Evolutionary conservation across 2,329 filamentous ascomycete species (phyloP).

Genomic region (Hypoxylon sp.): DNA sequence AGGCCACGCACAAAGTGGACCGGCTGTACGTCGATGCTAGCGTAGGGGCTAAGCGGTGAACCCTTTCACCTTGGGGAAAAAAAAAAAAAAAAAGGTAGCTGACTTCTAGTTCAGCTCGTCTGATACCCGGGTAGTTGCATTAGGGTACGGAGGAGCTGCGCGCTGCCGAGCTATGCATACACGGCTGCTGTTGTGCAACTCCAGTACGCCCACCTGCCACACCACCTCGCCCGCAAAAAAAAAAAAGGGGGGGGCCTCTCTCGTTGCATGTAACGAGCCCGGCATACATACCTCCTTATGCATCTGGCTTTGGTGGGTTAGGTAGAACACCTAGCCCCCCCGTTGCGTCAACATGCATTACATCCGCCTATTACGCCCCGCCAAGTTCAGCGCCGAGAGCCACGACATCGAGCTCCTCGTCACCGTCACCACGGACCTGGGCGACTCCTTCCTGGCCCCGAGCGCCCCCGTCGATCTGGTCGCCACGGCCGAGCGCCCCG

Average conservation of each 20-base stretch:
- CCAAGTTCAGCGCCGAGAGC: constrained; percentile 46
- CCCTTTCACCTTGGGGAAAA: too few species aligned
- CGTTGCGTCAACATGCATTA: constrained; percentile 58
- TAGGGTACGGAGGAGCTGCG: constrained; percentile 18
- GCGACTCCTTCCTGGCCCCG: constrained; percentile 62
- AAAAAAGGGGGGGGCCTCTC: too few species aligned
- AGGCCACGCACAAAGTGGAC: constrained; percentile 12
- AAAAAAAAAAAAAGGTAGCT: too few species aligned
- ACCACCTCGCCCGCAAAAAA: too few species aligned
- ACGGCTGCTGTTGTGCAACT: too few species aligned
- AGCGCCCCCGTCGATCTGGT: constrained; percentile 54
- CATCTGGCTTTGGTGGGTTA: too few species aligned
- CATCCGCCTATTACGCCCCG: constrained; percentile 61
- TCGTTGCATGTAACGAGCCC: too few species aligned
- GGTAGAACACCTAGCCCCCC: not conserved
- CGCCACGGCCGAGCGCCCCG: constrained; percentile 45
- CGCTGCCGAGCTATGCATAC: constrained; percentile 17
- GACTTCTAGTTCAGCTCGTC: too few species aligned
- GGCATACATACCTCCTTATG: too few species aligned
- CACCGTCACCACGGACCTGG: constrained; percentile 65
- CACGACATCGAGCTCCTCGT: constrained; percentile 52
- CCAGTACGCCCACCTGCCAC: too few species aligned
- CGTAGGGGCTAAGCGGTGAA: constrained; percentile 17
- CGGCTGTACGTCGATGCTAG: constrained; percentile 10
- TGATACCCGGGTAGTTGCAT: too few species aligned